Percentiles rank a stretch among this genome's conserved stretches.
These are phyloP conservation scores for Phytophthora tentaculata DNA, from an alignment of 352 stramenopile genomes.

Conservation along the genomic window DNA sequence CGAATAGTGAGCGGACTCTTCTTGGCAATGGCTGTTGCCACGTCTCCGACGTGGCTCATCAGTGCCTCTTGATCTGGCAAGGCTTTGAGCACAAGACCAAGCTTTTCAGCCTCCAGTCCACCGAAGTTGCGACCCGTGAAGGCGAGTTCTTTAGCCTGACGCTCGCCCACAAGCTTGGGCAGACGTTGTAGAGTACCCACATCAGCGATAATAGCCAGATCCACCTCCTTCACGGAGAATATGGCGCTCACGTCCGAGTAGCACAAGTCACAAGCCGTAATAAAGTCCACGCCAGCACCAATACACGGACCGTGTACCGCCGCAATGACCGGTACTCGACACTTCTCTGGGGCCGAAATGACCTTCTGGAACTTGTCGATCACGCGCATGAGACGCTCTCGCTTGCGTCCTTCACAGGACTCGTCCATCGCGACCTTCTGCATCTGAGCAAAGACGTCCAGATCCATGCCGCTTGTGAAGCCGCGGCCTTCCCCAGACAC, in stretches of 20 bases:
- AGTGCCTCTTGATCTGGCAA: conserved; percentile 70
- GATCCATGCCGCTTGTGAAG: conserved; percentile 91
- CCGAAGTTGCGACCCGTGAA: conserved; percentile 87
- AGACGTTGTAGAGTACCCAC: conserved; percentile 88
- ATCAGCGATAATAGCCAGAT: conserved; percentile 90
- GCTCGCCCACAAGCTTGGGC: conserved; percentile 85
- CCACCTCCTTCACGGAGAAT: conserved; percentile 90
- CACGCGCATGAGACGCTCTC: conserved; percentile 77
- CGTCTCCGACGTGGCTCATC: conserved; percentile 51
- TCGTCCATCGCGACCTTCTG: conserved; percentile 65
- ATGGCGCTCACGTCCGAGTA: conserved; percentile 83
- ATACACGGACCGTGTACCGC: conserved; percentile 85
- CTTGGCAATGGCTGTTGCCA: conserved; percentile 71
- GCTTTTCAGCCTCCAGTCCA: conserved; percentile 72
- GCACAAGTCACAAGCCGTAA: conserved; percentile 87
- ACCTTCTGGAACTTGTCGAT: conserved; percentile 87
- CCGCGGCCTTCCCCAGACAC: conserved; percentile 78
- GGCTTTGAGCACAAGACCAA: conserved; percentile 81
- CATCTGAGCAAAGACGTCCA: conserved; percentile 85
- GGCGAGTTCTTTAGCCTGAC: conserved; percentile 83
- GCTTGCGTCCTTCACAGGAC: conserved; percentile 80
- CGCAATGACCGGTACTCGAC: conserved; percentile 86
- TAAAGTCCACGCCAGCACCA: conserved; percentile 87
- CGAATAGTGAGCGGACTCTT: conserved; percentile 90
- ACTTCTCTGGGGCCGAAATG: conserved; percentile 85